A percentile compares a stretch with the other conserved stretches of the same genome.
phyloP scores from a whole-genome alignment of 163 green algal species.

The Prototheca wickerhamii region DNA sequence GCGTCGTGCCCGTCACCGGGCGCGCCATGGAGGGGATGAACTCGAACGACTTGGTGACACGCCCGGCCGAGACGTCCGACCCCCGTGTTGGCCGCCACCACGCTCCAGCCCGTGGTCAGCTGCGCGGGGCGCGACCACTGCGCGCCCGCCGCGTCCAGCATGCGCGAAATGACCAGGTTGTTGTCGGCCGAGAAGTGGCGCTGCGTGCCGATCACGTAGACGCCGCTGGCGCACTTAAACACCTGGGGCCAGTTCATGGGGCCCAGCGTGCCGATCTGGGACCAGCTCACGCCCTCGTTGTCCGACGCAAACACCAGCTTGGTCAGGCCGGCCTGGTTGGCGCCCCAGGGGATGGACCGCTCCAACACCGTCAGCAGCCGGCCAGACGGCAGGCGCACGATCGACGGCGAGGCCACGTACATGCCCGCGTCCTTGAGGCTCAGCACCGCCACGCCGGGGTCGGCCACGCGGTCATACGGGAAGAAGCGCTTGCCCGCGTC shows the following conservation, averaged over 20 bases:
- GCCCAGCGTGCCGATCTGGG: conserved; percentile 5
- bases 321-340: conserved; percentile 11
- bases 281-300: conserved; percentile 18
- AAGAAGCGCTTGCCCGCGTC: not conserved
- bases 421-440: conserved; percentile 10
- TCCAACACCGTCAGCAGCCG: conserved; percentile 23
- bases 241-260: conserved; percentile 32
- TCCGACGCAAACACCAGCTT: conserved; percentile 21
- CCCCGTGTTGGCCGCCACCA: conserved; percentile 17
- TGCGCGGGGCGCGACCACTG: not conserved
- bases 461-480: conserved; percentile 1
- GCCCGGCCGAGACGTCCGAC: conserved; percentile 21
- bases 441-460: not conserved
- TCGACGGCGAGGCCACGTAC: conserved; percentile 19
- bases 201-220: conserved; percentile 32
- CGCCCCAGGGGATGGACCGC: conserved; percentile 14
- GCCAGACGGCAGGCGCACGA: conserved; percentile 13
- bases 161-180: conserved; percentile 26
- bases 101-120: not conserved
- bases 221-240: conserved; percentile 14
- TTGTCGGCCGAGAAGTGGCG: conserved; percentile 23
- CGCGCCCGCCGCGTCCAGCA: conserved; percentile 18
- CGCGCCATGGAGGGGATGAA: conserved; percentile 22
- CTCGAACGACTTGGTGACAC: conserved; percentile 28
- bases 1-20: not conserved